These are phyloP conservation scores for Curvularia sp. DNA, from an alignment of 2,329 filamentous ascomycete species.

Conservation along the genomic window DNA sequence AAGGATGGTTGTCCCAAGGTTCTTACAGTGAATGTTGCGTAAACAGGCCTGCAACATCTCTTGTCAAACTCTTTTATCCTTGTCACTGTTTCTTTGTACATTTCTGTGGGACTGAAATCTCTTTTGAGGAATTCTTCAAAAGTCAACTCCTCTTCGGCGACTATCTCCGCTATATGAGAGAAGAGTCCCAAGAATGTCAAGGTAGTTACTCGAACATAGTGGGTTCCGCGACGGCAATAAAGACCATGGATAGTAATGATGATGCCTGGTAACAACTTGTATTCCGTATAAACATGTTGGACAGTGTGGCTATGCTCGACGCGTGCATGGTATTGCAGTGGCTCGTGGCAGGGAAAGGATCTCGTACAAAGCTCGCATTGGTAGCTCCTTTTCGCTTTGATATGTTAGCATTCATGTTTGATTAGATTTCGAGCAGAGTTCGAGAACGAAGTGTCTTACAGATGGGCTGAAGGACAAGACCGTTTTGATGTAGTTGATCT, in stretches of 20 bases:
- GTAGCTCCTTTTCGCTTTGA: not conserved
- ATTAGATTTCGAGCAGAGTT: not conserved
- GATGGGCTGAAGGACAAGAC: not conserved
- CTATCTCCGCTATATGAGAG: not conserved
- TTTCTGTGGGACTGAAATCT: not conserved
- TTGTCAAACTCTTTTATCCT: not conserved
- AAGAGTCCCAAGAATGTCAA: not conserved
- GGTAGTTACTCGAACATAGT: not conserved
- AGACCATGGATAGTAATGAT: too few species aligned
- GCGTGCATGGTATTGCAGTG: not conserved
- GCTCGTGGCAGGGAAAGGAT: not conserved
- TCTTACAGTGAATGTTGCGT: not conserved
- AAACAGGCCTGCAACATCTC: not conserved
- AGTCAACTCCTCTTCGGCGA: constrained; percentile 1
- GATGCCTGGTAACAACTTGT: too few species aligned
- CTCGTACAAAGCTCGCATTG: not conserved
- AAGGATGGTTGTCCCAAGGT: not conserved
- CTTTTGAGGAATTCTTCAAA: not conserved
- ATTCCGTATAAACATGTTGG: not conserved
- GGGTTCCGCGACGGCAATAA: not conserved
- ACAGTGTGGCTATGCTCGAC: not conserved
- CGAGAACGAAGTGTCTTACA: not conserved
- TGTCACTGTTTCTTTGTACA: not conserved
- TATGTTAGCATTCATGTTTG: not conserved
- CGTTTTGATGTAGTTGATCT: not conserved